Conservation (phyloP, 139 green algal species). For the Microglena sp. region DNA sequence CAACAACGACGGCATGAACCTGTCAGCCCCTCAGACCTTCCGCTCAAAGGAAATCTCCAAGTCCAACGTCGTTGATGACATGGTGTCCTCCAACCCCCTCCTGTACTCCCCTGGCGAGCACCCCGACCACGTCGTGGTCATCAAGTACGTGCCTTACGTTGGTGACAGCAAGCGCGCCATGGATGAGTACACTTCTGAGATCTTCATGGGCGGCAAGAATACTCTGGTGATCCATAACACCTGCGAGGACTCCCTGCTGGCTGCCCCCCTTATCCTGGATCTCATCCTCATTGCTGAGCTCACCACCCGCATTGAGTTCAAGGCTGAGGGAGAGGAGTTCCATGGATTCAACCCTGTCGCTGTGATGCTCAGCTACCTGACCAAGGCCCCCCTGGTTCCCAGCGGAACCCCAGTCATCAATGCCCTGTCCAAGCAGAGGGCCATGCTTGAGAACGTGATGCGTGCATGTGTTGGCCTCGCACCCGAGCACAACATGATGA, state of each 20-base stretch:
- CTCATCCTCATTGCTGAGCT: constrained; percentile 95
- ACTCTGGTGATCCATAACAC: constrained; percentile 99
- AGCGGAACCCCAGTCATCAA: constrained; percentile 92
- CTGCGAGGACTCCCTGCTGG: constrained; percentile 96
- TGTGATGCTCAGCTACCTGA: constrained; percentile 88
- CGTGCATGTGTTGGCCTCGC: constrained; percentile 88
- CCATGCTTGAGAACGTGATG: constrained; percentile 97
- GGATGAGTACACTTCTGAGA: constrained; percentile 98
- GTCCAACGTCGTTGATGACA: constrained; percentile 98
- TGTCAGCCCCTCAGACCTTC: constrained; percentile 84
- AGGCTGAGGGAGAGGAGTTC: constrained; percentile 64
- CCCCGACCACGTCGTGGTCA: constrained; percentile 97
- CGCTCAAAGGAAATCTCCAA: constrained; percentile 94
- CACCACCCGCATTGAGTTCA: constrained; percentile 80
- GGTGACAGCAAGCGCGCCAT: constrained; percentile 96
- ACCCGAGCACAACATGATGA: constrained; percentile 95
- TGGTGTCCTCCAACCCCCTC: constrained; percentile 89
- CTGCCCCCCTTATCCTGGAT: constrained; percentile 97
- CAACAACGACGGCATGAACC: constrained; percentile 99
- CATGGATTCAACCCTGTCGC: constrained; percentile 87
- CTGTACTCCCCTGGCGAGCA: constrained; percentile 92
- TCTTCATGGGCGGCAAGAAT: constrained; percentile 89
- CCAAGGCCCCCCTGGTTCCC: constrained; percentile 85
- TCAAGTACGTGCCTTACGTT: constrained; percentile 99
- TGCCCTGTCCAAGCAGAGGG: constrained; percentile 90